Conservation (phyloP, 2,329 filamentous ascomycete species). For the Colletotrichum caudatum region DNA sequence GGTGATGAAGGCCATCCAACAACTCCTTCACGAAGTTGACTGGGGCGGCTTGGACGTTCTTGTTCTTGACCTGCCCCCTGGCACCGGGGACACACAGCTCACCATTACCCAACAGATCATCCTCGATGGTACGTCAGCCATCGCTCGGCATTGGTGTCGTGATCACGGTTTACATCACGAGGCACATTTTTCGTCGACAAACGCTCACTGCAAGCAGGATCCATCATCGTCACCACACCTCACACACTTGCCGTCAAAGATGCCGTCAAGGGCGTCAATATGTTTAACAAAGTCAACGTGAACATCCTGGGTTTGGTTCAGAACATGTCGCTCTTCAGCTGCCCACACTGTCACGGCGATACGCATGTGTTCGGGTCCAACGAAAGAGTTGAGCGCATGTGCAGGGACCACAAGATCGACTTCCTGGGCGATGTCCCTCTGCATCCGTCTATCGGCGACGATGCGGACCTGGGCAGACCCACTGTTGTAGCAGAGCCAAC, state of each 20-base stretch:
- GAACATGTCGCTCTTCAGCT: constrained; percentile 90
- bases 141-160: neutral
- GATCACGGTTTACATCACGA: no score
- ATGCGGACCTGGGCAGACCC: constrained; percentile 88
- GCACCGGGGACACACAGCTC: constrained; percentile 94
- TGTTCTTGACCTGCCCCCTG: constrained; percentile 90
- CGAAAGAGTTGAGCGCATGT: constrained; percentile 75
- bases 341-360: constrained; percentile 80
- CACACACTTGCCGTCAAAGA: constrained; percentile 94
- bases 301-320: constrained; percentile 88
- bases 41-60: constrained; percentile 92
- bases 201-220: constrained; percentile 60
- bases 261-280: constrained; percentile 89
- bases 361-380: constrained; percentile 80
- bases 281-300: constrained; percentile 89
- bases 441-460: constrained; percentile 86
- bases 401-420: constrained; percentile 78
- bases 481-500: constrained; percentile 89
- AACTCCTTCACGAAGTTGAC: constrained; percentile 93
- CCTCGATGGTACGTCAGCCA: constrained; percentile 75
- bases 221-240: constrained; percentile 91
- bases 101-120: constrained; percentile 96
- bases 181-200: neutral
- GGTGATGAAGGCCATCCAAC: constrained; percentile 97
- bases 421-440: constrained; percentile 91